phyloP scores from a whole-genome alignment of 169 alveolate genomes.

The Perkinsus marinus region DNA sequence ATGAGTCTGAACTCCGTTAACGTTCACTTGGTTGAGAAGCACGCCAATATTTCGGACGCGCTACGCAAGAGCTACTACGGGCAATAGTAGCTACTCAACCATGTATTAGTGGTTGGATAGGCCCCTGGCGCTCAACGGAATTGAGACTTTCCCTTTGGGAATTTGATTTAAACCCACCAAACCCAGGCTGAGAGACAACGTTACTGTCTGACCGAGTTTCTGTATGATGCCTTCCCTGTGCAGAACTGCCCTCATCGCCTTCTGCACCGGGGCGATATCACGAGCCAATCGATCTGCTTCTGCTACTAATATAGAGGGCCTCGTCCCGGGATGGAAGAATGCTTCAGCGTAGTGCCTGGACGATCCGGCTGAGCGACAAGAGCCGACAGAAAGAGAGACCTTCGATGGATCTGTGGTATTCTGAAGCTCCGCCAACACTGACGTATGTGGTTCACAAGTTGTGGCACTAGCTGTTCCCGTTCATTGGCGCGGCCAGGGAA shows the following conservation, averaged over 20 bases:
- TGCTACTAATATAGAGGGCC: neutral
- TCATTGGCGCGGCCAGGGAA: neutral
- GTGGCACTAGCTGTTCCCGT: neutral
- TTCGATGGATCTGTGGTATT: neutral
- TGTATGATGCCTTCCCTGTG: neutral
- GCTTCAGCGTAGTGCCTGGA: neutral
- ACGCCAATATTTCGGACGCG: no score
- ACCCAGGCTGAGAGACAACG: no score
- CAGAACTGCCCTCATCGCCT: neutral
- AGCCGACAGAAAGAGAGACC: neutral
- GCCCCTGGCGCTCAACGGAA: no score
- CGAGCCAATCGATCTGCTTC: neutral
- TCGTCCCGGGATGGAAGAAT: neutral
- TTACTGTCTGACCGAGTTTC: neutral
- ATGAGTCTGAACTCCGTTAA: no score
- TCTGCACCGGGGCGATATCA: neutral
- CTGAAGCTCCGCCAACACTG: neutral
- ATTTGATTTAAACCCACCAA: no score
- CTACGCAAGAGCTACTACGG: no score
- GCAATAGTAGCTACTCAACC: no score
- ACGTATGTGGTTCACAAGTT: neutral
- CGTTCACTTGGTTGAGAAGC: no score
- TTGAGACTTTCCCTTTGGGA: no score
- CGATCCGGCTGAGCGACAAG: no score
- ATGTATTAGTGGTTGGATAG: no score